These are phyloP conservation scores for Boletus eberwhitei DNA, from an alignment of 768 basidiomycete genomes.

Conservation along the genomic window DNA sequence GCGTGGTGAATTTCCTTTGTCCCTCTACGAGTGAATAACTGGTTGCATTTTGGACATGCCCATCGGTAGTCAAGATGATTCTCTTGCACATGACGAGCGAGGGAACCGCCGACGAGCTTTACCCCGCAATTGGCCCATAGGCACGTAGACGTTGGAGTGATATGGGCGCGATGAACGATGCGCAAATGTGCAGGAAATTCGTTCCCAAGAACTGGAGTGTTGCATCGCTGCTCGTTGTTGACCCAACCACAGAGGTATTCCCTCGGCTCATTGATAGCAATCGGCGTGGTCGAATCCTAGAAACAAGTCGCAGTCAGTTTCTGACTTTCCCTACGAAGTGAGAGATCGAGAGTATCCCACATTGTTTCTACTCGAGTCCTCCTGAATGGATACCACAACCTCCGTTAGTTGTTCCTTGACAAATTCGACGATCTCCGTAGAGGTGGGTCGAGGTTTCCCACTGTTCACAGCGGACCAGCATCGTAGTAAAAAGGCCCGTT, in stretches of 20 bases:
- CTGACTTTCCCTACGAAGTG: neutral
- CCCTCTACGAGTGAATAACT: too few species aligned
- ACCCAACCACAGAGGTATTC: neutral
- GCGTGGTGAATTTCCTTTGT: too few species aligned
- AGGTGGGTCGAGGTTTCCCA: neutral
- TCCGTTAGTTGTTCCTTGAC: neutral
- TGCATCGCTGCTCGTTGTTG: neutral
- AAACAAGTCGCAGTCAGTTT: neutral
- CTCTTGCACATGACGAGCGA: neutral
- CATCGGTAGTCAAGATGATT: neutral
- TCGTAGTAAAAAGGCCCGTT: neutral
- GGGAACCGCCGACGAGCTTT: neutral
- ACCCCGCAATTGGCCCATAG: neutral
- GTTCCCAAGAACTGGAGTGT: neutral
- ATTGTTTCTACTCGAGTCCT: neutral
- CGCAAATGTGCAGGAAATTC: neutral
- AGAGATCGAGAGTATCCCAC: neutral
- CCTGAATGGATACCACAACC: neutral
- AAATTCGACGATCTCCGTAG: neutral
- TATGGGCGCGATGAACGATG: neutral
- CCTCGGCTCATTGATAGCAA: too few species aligned
- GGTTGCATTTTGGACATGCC: too few species aligned
- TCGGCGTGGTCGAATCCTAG: neutral
- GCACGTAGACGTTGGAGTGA: neutral
- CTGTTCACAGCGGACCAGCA: neutral